These are phyloP conservation scores for Botrytis porri DNA, from an alignment of 2,329 filamentous ascomycete genomes.

Conservation along the genomic window DNA sequence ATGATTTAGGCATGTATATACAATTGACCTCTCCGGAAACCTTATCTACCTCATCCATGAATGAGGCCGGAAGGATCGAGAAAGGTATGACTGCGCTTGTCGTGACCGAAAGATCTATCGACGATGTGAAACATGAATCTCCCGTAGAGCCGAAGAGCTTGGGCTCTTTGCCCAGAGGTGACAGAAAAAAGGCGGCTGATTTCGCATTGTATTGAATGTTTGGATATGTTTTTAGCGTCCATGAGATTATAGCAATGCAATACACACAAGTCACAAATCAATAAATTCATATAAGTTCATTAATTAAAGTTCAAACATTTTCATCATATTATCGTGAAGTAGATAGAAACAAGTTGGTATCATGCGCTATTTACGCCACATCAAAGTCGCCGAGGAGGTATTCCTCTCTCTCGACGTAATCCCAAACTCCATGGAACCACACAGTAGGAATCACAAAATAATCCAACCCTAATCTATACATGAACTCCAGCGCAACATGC, in stretches of 20 bases:
- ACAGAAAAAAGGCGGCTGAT: neutral
- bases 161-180: neutral
- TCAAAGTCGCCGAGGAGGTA: neutral
- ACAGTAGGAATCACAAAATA: slow-evolving; percentile 1
- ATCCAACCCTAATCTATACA: neutral
- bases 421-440: neutral
- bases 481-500: neutral
- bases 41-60: neutral
- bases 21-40: neutral
- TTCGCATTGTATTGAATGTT: neutral
- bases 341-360: slow-evolving; percentile 13
- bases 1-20: neutral
- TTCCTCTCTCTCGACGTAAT: neutral
- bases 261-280: neutral
- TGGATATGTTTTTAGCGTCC: too few species aligned
- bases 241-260: neutral
- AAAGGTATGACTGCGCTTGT: neutral
- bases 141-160: neutral
- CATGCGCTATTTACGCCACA: neutral
- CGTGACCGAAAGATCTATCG: neutral
- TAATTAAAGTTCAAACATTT: neutral
- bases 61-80: neutral
- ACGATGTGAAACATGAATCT: neutral
- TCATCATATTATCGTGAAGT: neutral
- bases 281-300: neutral